These are phyloP conservation scores for Emericellopsis cladophorae DNA, from an alignment of 2,329 filamentous ascomycete genomes.

Conservation along the genomic window DNA sequence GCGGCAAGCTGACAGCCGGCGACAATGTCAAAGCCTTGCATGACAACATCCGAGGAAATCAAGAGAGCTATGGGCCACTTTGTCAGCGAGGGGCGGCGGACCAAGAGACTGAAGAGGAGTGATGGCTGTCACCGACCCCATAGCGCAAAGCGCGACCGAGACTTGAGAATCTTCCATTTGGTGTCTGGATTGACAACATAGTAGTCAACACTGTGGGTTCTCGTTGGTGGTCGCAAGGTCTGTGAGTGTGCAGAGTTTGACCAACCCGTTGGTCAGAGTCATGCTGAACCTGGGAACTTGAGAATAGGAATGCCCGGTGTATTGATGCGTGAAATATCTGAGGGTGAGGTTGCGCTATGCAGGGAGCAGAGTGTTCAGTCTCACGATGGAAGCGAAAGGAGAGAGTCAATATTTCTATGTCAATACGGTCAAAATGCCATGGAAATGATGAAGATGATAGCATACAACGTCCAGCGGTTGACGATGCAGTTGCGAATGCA, in stretches of 20 bases:
- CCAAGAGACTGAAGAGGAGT: background rate
- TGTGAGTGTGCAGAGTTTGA: no score
- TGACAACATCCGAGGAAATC: conserved; percentile 15
- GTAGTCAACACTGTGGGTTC: conserved; percentile 8
- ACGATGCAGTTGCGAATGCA: background rate
- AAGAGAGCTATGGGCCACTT: conserved; percentile 9
- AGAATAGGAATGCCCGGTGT: no score
- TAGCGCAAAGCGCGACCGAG: conserved; percentile 10
- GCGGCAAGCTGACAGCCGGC: conserved; percentile 16
- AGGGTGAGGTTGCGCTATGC: no score
- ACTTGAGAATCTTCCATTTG: conserved; percentile 15
- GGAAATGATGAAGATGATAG: background rate
- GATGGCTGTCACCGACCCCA: conserved; percentile 13
- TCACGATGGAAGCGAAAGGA: no score
- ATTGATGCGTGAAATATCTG: no score
- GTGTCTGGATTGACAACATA: conserved; percentile 10
- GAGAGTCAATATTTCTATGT: conserved; percentile 1
- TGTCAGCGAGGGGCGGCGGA: background rate
- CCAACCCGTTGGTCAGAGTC: background rate
- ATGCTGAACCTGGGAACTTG: conserved; percentile 1
- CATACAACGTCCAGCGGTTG: background rate
- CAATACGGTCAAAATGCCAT: no score
- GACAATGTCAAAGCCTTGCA: conserved; percentile 17
- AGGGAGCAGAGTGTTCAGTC: background rate
- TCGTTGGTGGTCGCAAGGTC: background rate